Evolutionary conservation across 2,329 filamentous ascomycete genomes (phyloP).

Genomic region (Metarhizium anisopliae): DNA sequence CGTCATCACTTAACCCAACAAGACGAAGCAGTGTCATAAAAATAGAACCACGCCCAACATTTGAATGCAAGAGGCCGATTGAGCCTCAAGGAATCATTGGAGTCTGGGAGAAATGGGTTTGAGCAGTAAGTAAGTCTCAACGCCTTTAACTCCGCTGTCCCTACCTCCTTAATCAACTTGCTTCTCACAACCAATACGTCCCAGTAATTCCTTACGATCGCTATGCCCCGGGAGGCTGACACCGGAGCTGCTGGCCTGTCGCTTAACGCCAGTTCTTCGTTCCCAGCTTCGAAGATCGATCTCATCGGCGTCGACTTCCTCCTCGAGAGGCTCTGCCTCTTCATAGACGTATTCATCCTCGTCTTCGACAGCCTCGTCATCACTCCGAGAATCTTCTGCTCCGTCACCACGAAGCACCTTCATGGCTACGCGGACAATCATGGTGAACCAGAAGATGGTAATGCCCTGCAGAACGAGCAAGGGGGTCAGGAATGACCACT

Average conservation of each 20-base stretch:
- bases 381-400: conserved; percentile 81
- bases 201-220: conserved; percentile 72
- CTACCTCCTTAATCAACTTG: conserved; percentile 38
- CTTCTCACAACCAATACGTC: conserved; percentile 77
- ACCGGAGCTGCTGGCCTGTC: conserved; percentile 42
- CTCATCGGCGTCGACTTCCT: conserved; percentile 67
- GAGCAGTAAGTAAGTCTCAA: conserved; percentile 1
- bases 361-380: conserved; percentile 60
- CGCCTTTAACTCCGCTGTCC: conserved; percentile 4
- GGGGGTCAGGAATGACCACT: conserved; percentile 65
- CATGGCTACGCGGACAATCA: conserved; percentile 77
- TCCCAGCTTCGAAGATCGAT: conserved; percentile 59
- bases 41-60: neutral
- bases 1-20: neutral
- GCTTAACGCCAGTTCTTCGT: conserved; percentile 45
- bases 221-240: conserved; percentile 63
- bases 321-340: conserved; percentile 51
- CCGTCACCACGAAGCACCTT: conserved; percentile 67
- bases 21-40: neutral
- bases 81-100: neutral
- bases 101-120: neutral
- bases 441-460: conserved; percentile 78
- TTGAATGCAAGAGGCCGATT: neutral
- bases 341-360: conserved; percentile 45
- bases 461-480: conserved; percentile 72